A percentile compares a stretch with the other conserved stretches of the same genome.
Conservation (phyloP, 495 filamentous ascomycete genomes). For the Tuber aestivum region DNA sequence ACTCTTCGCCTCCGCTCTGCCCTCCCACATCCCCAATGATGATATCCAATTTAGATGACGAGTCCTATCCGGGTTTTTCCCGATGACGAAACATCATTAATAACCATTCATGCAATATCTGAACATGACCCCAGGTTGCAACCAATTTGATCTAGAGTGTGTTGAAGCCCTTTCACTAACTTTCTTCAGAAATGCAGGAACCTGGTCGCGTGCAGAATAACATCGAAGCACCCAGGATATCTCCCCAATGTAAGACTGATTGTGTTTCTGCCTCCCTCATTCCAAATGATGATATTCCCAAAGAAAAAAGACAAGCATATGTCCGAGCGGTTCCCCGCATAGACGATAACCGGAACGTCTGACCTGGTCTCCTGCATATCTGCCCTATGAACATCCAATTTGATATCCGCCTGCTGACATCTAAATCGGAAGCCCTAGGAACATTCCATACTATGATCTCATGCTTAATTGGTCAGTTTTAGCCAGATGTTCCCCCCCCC, state of each 20-base stretch:
- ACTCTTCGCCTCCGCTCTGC: slow-evolving; percentile 8
- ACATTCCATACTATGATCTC: slow-evolving; percentile 20
- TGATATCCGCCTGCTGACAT: background rate
- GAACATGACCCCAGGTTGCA: slow-evolving; percentile 42
- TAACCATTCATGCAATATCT: slow-evolving; percentile 78
- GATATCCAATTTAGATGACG: slow-evolving; percentile 70
- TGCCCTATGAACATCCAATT: background rate
- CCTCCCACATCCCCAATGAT: slow-evolving; percentile 50
- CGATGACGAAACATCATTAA: slow-evolving; percentile 66
- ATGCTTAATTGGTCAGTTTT: slow-evolving; percentile 45
- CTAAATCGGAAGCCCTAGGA: background rate
- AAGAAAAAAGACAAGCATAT: slow-evolving; percentile 80
- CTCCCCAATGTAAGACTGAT: slow-evolving; percentile 18
- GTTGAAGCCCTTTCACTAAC: slow-evolving; percentile 19
- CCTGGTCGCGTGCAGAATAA: background rate
- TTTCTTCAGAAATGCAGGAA: background rate
- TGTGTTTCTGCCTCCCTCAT: slow-evolving; percentile 17
- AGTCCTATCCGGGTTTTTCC: slow-evolving; percentile 75
- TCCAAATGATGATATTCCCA: slow-evolving; percentile 59
- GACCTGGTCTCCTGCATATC: slow-evolving; percentile 30
- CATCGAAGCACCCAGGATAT: slow-evolving; percentile 3
- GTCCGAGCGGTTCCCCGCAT: slow-evolving; percentile 61
- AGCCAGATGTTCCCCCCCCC: slow-evolving; percentile 8
- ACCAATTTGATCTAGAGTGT: slow-evolving; percentile 11
- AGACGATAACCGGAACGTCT: slow-evolving; percentile 56